phyloP scores from a whole-genome alignment of 345 rosid genomes.

The Salix suchowensis region DNA sequence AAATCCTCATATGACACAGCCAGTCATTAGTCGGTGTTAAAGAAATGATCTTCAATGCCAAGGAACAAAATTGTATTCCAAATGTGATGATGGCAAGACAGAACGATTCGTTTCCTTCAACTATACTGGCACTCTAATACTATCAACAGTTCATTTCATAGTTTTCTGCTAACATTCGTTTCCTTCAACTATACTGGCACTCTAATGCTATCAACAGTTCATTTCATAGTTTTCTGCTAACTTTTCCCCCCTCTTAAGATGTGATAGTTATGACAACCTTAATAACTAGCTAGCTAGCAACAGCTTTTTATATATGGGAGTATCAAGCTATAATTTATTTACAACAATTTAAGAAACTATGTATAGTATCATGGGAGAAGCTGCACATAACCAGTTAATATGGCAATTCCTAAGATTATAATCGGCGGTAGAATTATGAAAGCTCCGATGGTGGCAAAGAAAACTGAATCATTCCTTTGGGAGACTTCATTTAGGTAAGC shows the following conservation, averaged over 20 bases:
- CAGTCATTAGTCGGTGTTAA: not conserved
- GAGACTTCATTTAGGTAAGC: constrained; percentile 72
- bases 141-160: not conserved
- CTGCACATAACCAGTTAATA: constrained; percentile 81
- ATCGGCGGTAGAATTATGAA: constrained; percentile 80
- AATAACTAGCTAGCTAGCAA: not conserved
- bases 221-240: not conserved
- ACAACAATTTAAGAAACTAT: not conserved
- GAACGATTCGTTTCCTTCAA: not conserved
- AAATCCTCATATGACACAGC: not conserved
- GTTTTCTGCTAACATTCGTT: not conserved
- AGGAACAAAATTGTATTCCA: not conserved
- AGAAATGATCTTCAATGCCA: not conserved
- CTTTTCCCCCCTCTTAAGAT: not conserved
- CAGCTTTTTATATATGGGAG: not conserved
- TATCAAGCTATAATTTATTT: not conserved
- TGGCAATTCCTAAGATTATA: constrained; percentile 64
- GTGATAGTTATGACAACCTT: not conserved
- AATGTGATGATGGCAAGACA: not conserved
- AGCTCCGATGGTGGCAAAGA: constrained; percentile 87
- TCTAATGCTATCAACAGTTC: not conserved
- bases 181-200: not conserved
- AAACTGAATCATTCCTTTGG: constrained; percentile 75
- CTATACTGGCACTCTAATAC: not conserved
- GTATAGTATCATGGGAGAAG: constrained; percentile 58